Percentiles rank a stretch among this genome's conserved stretches.
These are phyloP conservation scores for Dipodascopsis tothii DNA, from an alignment of 805 yeast genomes.

Conservation along the genomic window DNA sequence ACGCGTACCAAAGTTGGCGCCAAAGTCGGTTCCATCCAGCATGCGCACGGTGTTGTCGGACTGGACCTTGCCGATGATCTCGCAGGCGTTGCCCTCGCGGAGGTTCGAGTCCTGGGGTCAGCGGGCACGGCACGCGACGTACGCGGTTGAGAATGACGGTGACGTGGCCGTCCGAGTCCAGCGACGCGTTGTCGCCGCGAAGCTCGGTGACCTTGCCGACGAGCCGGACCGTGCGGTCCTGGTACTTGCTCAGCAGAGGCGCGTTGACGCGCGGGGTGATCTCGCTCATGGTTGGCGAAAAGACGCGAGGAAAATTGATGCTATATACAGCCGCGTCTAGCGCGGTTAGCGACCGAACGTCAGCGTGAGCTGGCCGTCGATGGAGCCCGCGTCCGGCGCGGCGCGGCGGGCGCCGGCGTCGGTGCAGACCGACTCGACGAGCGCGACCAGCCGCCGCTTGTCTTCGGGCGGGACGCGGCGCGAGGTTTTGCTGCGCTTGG, in stretches of 20 bases:
- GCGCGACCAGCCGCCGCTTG: background rate
- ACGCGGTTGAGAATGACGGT: conserved; percentile 25
- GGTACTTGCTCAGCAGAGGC: conserved; percentile 20
- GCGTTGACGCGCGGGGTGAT: conserved; percentile 31
- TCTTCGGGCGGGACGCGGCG: background rate
- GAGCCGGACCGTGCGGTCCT: conserved; percentile 27
- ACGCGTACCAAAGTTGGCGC: conserved; percentile 15
- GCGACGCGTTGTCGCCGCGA: conserved; percentile 24
- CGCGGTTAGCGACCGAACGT: background rate
- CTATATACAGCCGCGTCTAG: background rate
- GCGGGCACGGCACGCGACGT: conserved; percentile 3
- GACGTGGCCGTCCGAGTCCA: conserved; percentile 32
- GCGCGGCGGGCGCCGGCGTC: background rate
- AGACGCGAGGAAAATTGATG: background rate
- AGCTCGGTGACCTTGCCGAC: conserved; percentile 31
- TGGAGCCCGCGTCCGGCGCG: background rate
- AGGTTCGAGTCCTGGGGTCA: conserved; percentile 9
- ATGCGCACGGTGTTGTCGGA: conserved; percentile 28
- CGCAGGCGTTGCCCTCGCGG: conserved; percentile 30
- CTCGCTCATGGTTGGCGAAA: background rate
- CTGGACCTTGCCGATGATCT: conserved; percentile 31
- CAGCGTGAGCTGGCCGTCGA: background rate
- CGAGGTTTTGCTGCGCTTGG: background rate
- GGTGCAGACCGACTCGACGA: background rate
- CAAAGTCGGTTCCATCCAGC: conserved; percentile 23